phyloP scores from a whole-genome alignment of 352 stramenopile genomes.

The Phytophthora fragariae region DNA sequence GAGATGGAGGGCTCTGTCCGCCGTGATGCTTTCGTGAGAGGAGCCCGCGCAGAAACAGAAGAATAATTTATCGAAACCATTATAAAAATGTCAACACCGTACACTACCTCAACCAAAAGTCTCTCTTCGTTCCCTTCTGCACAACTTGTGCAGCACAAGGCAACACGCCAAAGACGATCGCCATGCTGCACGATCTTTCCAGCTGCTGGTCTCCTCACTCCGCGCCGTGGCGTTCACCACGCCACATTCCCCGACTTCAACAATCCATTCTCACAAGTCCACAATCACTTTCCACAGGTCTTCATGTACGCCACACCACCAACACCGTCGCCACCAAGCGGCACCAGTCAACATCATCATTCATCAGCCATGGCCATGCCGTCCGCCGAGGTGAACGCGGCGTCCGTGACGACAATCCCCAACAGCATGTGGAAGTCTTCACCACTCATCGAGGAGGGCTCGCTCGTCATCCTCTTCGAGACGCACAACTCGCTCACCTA shows the following conservation, averaged over 20 bases:
- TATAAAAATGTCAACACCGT: slow-evolving; percentile 30
- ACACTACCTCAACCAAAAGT: slow-evolving; percentile 4
- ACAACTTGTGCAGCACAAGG: no score
- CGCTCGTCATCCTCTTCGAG: slow-evolving; percentile 98
- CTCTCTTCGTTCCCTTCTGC: neutral
- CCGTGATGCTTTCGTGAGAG: neutral
- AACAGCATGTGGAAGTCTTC: slow-evolving; percentile 78
- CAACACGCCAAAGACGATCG: neutral
- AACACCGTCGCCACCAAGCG: slow-evolving; percentile 3
- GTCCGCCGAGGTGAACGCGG: slow-evolving; percentile 34
- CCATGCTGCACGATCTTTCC: neutral
- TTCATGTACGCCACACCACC: slow-evolving; percentile 11
- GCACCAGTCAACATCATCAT: slow-evolving; percentile 5
- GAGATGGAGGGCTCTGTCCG: neutral
- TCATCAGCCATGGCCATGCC: slow-evolving; percentile 33
- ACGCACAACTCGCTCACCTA: slow-evolving; percentile 96
- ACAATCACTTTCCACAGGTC: neutral
- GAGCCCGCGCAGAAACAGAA: neutral
- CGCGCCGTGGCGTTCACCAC: neutral
- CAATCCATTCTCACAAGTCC: slow-evolving; percentile 2
- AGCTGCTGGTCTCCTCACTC: neutral
- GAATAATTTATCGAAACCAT: slow-evolving; percentile 38
- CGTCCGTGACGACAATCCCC: slow-evolving; percentile 47
- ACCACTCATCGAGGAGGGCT: slow-evolving; percentile 68
- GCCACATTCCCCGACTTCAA: neutral